Evolutionary conservation across 2,329 filamentous ascomycete genomes (phyloP), one percentile per base, ranked within the genome.

Genomic region (Colletotrichum sansevieriae): DNA sequence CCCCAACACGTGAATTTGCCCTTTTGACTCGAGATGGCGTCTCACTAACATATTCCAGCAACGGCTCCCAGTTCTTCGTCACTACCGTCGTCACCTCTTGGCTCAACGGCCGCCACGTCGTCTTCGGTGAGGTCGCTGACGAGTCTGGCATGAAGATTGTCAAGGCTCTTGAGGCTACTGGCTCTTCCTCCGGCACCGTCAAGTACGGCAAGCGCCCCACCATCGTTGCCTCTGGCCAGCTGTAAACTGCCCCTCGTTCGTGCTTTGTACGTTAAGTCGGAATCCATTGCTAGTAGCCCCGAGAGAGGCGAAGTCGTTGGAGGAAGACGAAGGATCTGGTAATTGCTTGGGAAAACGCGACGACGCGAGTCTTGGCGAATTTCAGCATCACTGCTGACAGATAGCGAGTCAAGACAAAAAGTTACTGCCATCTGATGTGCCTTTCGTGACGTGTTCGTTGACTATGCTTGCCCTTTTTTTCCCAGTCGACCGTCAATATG

Each of bases 1-100:
- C 75, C 92, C 92, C 79, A 97, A 98, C 91, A 98, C 95, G 89
- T 91, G 85, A 82, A 87, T 18, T 37, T 73, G 3, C 13, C 12
- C 4, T 13, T 8, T 39, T 6, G 13, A 29, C 2, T 13, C 5
- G 4, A 11, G 22, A 44, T 43, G 8, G n/a, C 10, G 13, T 29
- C 44, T 18, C 6, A 43, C 75, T 74, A 47, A 75, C 57, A 84
- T 83, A 18, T 83, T 11, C 83, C 83, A 97, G 96, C 81, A 99
- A 99, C 84, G 96, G 96, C 76, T 97, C 93, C 59, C 95, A 98
- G 83, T 98, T 98, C 88, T 98, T 98, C 87, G 85, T 98, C 79
- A 98, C 95, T 76, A 98, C 95, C 65, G 94, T 97, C 58, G 87
- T 90, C 70, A 98, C 96, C 70, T 90, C 91, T 64, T 97, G 97